These are phyloP conservation scores for Hydnomerulius pinastri DNA, from an alignment of 768 basidiomycete species.

Conservation along the genomic window DNA sequence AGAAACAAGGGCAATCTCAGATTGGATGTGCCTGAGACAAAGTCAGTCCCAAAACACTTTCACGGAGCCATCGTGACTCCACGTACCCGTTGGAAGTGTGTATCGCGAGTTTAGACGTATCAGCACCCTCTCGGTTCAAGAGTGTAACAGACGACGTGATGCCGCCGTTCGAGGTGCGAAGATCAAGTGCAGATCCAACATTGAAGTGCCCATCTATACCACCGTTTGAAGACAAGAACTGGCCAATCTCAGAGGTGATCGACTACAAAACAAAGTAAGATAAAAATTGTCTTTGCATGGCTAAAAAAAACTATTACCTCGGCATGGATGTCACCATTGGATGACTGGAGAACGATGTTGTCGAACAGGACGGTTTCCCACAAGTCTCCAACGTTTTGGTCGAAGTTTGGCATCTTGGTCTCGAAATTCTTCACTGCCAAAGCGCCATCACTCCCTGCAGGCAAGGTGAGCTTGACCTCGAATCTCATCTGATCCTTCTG, in stretches of 20 bases:
- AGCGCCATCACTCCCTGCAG: constrained; percentile 24
- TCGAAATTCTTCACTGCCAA: constrained; percentile 43
- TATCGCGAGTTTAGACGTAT: constrained; percentile 33
- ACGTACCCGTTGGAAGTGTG: constrained; percentile 46
- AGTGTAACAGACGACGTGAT: constrained; percentile 44
- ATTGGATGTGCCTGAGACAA: constrained; percentile 17
- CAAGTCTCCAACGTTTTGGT: constrained; percentile 39
- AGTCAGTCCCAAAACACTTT: constrained; percentile 1
- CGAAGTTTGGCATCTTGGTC: constrained; percentile 43
- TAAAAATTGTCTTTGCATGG: background rate
- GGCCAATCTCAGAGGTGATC: constrained; percentile 27
- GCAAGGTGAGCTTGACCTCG: constrained; percentile 40
- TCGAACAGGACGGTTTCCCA: constrained; percentile 38
- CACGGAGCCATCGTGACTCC: background rate
- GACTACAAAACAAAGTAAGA: constrained; percentile 28
- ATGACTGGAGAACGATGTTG: constrained; percentile 34
- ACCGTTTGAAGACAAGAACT: constrained; percentile 44
- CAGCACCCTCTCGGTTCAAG: constrained; percentile 23
- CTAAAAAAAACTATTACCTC: constrained; percentile 27
- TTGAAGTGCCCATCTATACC: constrained; percentile 47
- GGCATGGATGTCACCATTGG: constrained; percentile 36
- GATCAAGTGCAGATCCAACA: constrained; percentile 33
- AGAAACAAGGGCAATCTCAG: constrained; percentile 34
- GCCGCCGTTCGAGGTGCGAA: constrained; percentile 40
- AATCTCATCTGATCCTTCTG: constrained; percentile 29